Conservation (phyloP, 495 filamentous ascomycete species). For the Parathielavia appendiculata region DNA sequence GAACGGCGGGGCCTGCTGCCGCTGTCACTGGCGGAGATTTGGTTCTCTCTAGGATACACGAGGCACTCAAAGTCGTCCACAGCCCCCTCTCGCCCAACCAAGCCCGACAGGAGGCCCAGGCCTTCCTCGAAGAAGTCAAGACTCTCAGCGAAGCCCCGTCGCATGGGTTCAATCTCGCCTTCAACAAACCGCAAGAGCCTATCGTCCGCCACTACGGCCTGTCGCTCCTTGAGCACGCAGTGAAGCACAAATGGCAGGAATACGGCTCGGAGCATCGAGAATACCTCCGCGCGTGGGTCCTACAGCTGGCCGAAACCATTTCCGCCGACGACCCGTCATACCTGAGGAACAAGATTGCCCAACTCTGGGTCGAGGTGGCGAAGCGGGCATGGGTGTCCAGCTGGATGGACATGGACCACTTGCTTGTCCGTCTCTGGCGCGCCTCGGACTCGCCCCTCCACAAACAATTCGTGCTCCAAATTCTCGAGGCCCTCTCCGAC, state of each 20-base stretch:
- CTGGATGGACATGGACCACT: conserved; percentile 90
- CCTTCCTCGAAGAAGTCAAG: conserved; percentile 81
- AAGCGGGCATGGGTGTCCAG: conserved; percentile 87
- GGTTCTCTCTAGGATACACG: conserved; percentile 59
- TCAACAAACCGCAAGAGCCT: conserved; percentile 62
- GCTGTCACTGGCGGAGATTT: conserved; percentile 22
- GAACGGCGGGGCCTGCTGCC: conserved; percentile 19
- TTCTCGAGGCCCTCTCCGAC: conserved; percentile 90
- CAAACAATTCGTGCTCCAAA: conserved; percentile 72
- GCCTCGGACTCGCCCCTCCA: conserved; percentile 57
- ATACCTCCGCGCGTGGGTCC: conserved; percentile 64
- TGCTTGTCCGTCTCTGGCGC: conserved; percentile 76
- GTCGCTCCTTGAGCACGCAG: conserved; percentile 79
- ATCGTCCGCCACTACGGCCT: conserved; percentile 91
- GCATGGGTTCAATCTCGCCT: conserved; percentile 80
- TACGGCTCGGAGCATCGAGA: conserved; percentile 58
- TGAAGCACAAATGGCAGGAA: conserved; percentile 75
- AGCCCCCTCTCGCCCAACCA: conserved; percentile 75
- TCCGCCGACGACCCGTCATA: conserved; percentile 71
- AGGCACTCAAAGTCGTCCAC: conserved; percentile 82
- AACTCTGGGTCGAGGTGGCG: conserved; percentile 89
- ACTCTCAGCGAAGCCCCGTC: conserved; percentile 67
- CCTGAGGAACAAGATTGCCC: conserved; percentile 89
- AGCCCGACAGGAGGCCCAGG: conserved; percentile 73
- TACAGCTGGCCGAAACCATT: conserved; percentile 70